Evolutionary conservation across 225 moss, liverwort and hornwort species (phyloP).

Genomic region (Physcomitrellopsis africana): DNA sequence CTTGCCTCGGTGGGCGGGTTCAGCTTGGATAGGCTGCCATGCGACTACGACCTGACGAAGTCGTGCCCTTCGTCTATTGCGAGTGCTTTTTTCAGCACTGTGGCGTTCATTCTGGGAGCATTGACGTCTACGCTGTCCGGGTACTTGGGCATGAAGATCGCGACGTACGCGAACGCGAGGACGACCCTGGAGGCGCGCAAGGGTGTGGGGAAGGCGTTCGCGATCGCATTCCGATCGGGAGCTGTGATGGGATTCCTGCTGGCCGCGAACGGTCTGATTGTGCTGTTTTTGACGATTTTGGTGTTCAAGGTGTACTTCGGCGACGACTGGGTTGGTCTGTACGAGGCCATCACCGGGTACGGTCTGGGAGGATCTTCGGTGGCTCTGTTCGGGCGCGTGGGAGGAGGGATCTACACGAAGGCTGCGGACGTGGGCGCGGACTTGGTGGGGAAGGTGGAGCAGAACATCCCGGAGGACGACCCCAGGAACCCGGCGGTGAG

Average conservation of each 20-base stretch:
- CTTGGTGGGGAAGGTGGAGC: slow-evolving; percentile 70
- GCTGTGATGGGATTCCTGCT: slow-evolving; percentile 90
- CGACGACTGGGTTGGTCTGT: slow-evolving; percentile 84
- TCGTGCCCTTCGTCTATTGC: slow-evolving; percentile 62
- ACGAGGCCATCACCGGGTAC: slow-evolving; percentile 76
- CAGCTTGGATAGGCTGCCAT: slow-evolving; percentile 48
- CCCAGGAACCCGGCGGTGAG: slow-evolving; percentile 68
- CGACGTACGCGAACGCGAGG: slow-evolving; percentile 89
- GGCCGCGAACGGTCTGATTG: slow-evolving; percentile 68
- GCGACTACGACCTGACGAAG: slow-evolving; percentile 43
- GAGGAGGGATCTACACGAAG: slow-evolving; percentile 75
- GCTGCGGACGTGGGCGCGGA: slow-evolving; percentile 75
- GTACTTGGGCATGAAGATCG: slow-evolving; percentile 88
- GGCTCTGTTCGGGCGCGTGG: slow-evolving; percentile 61
- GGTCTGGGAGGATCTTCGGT: slow-evolving; percentile 58
- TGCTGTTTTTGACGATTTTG: slow-evolving; percentile 75
- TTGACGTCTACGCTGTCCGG: slow-evolving; percentile 76
- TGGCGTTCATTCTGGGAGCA: slow-evolving; percentile 82
- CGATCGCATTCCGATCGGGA: slow-evolving; percentile 82
- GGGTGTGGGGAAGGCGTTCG: slow-evolving; percentile 76
- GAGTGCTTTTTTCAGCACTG: slow-evolving; percentile 68
- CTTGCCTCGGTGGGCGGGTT: slow-evolving; percentile 81
- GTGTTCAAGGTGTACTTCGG: slow-evolving; percentile 72
- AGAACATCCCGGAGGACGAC: slow-evolving; percentile 74
- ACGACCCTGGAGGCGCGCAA: slow-evolving; percentile 83